Evolutionary conservation across 768 basidiomycete species (phyloP).

Genomic region (Lactifluus volemus): DNA sequence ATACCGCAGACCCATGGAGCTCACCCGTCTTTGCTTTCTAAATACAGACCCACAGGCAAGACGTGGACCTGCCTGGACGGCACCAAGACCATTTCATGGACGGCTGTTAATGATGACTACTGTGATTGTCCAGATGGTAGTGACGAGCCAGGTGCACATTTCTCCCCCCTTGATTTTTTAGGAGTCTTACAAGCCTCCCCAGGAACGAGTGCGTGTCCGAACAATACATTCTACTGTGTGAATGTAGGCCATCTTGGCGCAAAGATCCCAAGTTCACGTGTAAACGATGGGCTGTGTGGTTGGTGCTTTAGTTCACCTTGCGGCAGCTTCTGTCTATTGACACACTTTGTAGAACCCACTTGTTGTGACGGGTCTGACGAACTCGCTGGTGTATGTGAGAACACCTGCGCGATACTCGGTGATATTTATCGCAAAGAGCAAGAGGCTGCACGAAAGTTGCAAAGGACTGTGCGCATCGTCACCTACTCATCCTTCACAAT

Average conservation of each 20-base stretch:
- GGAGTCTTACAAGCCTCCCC: conserved; percentile 3
- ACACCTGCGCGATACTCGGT: conserved; percentile 71
- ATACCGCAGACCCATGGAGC: conserved; percentile 49
- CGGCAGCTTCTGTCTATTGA: background rate
- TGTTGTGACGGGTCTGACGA: conserved; percentile 99
- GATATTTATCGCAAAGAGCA: conserved; percentile 54
- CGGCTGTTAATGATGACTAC: conserved; percentile 85
- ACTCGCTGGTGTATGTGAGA: conserved; percentile 64
- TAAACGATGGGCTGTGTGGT: conserved; percentile 94
- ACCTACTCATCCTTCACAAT: background rate
- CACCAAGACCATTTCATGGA: conserved; percentile 68
- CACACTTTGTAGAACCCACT: conserved; percentile 54
- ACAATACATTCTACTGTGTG: conserved; percentile 69
- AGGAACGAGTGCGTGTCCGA: conserved; percentile 83
- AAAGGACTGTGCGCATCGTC: conserved; percentile 55
- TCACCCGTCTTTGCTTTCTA: conserved; percentile 41
- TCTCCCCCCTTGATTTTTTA: background rate
- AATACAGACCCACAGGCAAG: conserved; percentile 42
- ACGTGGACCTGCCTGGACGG: conserved; percentile 78
- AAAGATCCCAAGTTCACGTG: conserved; percentile 68
- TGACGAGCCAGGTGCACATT: conserved; percentile 73
- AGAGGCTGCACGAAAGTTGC: conserved; percentile 69
- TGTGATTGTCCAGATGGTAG: conserved; percentile 95
- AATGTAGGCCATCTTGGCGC: conserved; percentile 87
- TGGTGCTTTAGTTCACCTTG: conserved; percentile 23